These are phyloP conservation scores for Hanseniaspora meyeri DNA, from an alignment of 805 yeast genomes.

Conservation along the genomic window DNA sequence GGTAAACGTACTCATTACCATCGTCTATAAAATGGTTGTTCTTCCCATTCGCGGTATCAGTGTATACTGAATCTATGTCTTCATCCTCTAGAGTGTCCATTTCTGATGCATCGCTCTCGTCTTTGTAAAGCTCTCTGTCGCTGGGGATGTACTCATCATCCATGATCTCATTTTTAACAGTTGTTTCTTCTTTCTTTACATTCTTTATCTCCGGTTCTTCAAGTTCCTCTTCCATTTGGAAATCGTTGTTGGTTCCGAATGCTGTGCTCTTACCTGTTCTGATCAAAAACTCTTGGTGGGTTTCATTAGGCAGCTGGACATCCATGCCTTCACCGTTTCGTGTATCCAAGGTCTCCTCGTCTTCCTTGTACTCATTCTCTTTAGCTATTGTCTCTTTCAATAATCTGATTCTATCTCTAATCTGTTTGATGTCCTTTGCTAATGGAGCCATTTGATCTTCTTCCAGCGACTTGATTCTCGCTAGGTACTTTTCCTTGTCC, in stretches of 20 bases:
- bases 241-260: slow-evolving; percentile 59
- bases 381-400: slow-evolving; percentile 18
- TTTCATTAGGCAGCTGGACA: slow-evolving; percentile 37
- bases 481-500: slow-evolving; percentile 39
- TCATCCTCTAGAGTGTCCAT: slow-evolving; percentile 18
- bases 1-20: slow-evolving; percentile 62
- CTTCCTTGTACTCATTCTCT: slow-evolving; percentile 5
- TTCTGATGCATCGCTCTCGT: slow-evolving; percentile 15
- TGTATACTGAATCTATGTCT: slow-evolving; percentile 13
- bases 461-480: slow-evolving; percentile 43
- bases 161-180: slow-evolving; percentile 17
- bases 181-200: slow-evolving; percentile 17
- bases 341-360: not conserved
- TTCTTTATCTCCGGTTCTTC: slow-evolving; percentile 3
- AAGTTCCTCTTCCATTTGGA: slow-evolving; percentile 28
- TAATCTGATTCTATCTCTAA: slow-evolving; percentile 35
- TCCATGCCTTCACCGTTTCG: not conserved
- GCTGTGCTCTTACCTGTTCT: slow-evolving; percentile 92
- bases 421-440: slow-evolving; percentile 53
- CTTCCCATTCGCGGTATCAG: slow-evolving; percentile 15
- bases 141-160: slow-evolving; percentile 20
- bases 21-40: slow-evolving; percentile 43
- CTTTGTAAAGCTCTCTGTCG: slow-evolving; percentile 21
- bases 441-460: slow-evolving; percentile 38
- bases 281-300: slow-evolving; percentile 65